Evolutionary conservation across 371 early-diverging fungal genomes (phyloP), one percentile per base, ranked within the genome.

Genomic region (Saksenaea oblongispora): DNA sequence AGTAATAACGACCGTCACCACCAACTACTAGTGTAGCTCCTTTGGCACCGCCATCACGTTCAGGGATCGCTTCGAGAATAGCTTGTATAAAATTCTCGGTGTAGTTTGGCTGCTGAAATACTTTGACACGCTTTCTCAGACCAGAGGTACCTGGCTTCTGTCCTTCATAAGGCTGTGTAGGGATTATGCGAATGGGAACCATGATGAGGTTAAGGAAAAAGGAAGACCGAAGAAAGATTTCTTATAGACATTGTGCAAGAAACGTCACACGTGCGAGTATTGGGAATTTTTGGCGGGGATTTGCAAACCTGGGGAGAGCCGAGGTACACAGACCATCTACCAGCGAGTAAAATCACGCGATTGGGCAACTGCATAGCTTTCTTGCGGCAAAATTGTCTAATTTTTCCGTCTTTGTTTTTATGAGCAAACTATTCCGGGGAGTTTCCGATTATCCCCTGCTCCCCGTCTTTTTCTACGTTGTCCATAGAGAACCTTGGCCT

Each of bases 91-190:
- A 98, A 89, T 94, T 95, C 72, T 96, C 96, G 41, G 96, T 96
- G 84, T 98, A 98, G 79, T 95, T 78, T 36, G 73, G 75, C 78
- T 98, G 94, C 80, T 96, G 89, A 77, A 98, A 98, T 42, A 98
- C 91, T 75, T 89, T 95, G 73, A 95, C 96, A 55, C 94, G 90
- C 78, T 98, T 98, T 71, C 98, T 90, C 24, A 98, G 89, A 28
- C 97, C 97, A 44, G 93, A 93, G 18, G 98, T 98, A 66, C 98
- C 98, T 36, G 98, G 98, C 84, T 97, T 97, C 82, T 98, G 98
- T 55, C 90, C 98, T 15, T 89, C 89, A 62, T 87, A 95, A 15
- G 93, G 87, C 59, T 73, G 72, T 14, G 93, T 91, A 5, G 84
- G 61, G 27, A 90, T 70, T 67, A 85, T 79, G 60, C 79, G 73